Base-by-base conservation (phyloP, 345 rosid species). In the Clausena lansium region DNA sequence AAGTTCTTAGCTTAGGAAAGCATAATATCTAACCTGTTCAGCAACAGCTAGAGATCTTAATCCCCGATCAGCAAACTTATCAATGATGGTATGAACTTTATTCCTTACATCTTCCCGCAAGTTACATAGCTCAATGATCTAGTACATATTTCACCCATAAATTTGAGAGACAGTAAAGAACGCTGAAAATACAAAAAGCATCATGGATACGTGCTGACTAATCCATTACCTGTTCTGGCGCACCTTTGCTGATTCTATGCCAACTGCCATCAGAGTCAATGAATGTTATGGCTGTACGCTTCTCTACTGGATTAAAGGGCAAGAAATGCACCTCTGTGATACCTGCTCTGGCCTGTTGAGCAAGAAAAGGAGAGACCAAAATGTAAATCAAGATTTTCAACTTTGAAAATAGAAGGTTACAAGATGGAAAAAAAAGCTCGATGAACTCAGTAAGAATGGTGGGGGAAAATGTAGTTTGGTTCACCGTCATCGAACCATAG, bases 211-310 rank as follows among this genome's bases (percentile, higher is more conserved):
- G 39, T 19, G 50, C 17, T 9, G 47, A 55, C 41, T 63, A 52
- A 15, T 77, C 17, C 55, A 33, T 75, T 76, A 92, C 94, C 88
- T 93, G 97, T 80, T 93, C 97, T 19, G 97, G 95, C 4, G 95
- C 93, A 20, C 97, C 97, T 85, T 93, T 93, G 86, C 95, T 91
- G 76, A 87, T 83, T 83, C 97, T 81, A 77, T 93, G 92, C 97
- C 97, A 93, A 50, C 75, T 82, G 24, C 93, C 97, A 52, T 77
- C 79, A 50, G 86, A 45, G 78, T 93, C 95, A 13, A 88, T 83
- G 79, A 88, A 93, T 73, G 97, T 93, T 64, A 93, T 93, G 67
- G 97, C 95, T 38, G 97, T 93, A 30, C 97, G 95, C 85, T 93
- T 93, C 7, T 90, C 97, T 68, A 93, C 97, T 1, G 97, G 97